Conservation (phyloP, 1,284 basidiomycete species). For the Trichosporon asahii region DNA sequence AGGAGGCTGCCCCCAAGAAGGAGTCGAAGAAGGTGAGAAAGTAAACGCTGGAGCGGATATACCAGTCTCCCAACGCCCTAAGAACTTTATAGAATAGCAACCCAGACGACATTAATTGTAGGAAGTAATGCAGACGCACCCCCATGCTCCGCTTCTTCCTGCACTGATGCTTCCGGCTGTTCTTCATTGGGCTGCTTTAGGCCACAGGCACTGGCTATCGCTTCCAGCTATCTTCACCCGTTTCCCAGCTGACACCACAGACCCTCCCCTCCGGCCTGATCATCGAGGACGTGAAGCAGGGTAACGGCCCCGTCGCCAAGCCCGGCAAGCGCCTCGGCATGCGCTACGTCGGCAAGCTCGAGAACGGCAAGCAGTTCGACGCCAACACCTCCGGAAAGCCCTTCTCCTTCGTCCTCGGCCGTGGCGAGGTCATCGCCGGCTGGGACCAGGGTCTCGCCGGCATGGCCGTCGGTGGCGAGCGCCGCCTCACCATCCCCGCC, state of each 20-base stretch:
- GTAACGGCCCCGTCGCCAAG: slow-evolving; percentile 79
- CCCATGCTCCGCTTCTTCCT: neutral
- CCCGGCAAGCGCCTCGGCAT: slow-evolving; percentile 77
- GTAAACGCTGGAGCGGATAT: slow-evolving; percentile 17
- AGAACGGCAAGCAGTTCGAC: slow-evolving; percentile 83
- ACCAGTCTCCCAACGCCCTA: neutral
- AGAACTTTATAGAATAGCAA: neutral
- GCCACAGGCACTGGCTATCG: neutral
- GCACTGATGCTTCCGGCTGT: neutral
- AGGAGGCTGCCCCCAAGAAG: slow-evolving; percentile 42
- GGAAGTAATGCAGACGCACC: neutral
- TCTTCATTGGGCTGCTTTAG: too few species aligned
- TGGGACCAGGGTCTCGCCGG: slow-evolving; percentile 91
- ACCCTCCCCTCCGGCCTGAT: slow-evolving; percentile 70
- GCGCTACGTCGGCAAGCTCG: slow-evolving; percentile 68
- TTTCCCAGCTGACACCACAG: slow-evolving; percentile 15
- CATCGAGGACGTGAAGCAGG: slow-evolving; percentile 71
- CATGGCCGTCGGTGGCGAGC: slow-evolving; percentile 88
- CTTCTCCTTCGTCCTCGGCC: slow-evolving; percentile 82
- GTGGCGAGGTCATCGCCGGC: slow-evolving; percentile 89
- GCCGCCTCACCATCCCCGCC: slow-evolving; percentile 62
- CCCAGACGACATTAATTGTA: slow-evolving; percentile 1
- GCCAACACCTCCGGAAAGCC: slow-evolving; percentile 83
- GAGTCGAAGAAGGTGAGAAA: slow-evolving; percentile 50
- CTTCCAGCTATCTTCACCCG: neutral